A percentile compares a stretch with the other conserved stretches of the same genome.
Conservation (phyloP, 441 rosid species). For the Pelargonium citronellum region DNA sequence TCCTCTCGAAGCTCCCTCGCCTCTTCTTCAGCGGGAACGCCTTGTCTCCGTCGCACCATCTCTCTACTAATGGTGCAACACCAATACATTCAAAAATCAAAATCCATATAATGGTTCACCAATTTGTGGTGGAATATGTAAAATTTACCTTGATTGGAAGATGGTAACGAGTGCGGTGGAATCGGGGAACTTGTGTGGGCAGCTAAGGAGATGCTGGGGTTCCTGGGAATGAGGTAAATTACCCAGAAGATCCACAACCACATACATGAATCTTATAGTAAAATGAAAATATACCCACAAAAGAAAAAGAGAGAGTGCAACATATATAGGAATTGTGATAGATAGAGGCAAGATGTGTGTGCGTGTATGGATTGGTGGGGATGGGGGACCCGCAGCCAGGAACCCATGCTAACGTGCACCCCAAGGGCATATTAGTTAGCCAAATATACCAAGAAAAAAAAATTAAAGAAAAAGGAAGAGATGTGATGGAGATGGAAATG, state of each 20-base stretch:
- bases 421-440: constrained; percentile 22
- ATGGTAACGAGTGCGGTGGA: too few species aligned
- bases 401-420: constrained; percentile 70
- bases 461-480: too few species aligned
- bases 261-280: constrained; percentile 5
- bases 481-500: too few species aligned
- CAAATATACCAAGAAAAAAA: too few species aligned
- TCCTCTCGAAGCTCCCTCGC: constrained; percentile 30
- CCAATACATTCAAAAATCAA: too few species aligned
- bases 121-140: too few species aligned
- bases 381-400: constrained; percentile 58
- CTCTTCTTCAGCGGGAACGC: constrained; percentile 57
- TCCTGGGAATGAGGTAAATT: too few species aligned
- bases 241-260: constrained; percentile 26
- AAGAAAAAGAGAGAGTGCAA: constrained; percentile 32
- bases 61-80: constrained; percentile 18
- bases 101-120: too few species aligned
- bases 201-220: too few species aligned
- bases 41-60: constrained; percentile 41
- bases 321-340: not conserved
- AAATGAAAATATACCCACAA: constrained; percentile 15
- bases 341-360: constrained; percentile 22
- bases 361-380: constrained; percentile 3
- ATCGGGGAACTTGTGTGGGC: too few species aligned
- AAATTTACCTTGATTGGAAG: constrained; percentile 28